These are phyloP conservation scores for Apiospora sp. DNA, from an alignment of 2,329 filamentous ascomycete genomes.

Conservation along the genomic window DNA sequence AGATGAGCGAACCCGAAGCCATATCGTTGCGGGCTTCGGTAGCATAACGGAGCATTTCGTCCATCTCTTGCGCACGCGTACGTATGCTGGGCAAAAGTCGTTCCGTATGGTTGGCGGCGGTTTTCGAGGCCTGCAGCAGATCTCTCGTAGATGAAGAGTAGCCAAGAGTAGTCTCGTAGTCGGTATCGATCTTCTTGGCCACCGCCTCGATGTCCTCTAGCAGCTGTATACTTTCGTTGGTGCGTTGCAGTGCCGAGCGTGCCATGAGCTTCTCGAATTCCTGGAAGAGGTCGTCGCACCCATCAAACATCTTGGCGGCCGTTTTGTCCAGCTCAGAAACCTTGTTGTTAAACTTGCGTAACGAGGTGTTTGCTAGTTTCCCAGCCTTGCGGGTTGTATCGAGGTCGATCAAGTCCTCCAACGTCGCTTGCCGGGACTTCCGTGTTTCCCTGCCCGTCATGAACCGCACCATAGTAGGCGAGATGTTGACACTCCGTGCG, in stretches of 20 bases:
- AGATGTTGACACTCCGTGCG: slow-evolving; percentile 70
- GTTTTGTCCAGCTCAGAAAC: slow-evolving; percentile 68
- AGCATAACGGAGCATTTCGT: slow-evolving; percentile 64
- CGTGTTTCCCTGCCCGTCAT: slow-evolving; percentile 61
- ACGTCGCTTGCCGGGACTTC: slow-evolving; percentile 60
- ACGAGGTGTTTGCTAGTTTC: slow-evolving; percentile 64
- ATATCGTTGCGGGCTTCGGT: slow-evolving; percentile 73
- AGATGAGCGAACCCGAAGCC: slow-evolving; percentile 69
- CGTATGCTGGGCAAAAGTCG: slow-evolving; percentile 65
- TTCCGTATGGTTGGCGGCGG: slow-evolving; percentile 69
- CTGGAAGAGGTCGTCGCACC: slow-evolving; percentile 67
- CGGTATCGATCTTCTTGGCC: slow-evolving; percentile 84
- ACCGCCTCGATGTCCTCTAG: slow-evolving; percentile 87
- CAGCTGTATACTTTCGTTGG: slow-evolving; percentile 71
- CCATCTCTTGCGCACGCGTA: slow-evolving; percentile 66
- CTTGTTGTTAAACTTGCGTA: slow-evolving; percentile 66
- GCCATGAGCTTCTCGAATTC: slow-evolving; percentile 67
- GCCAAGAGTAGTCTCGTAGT: slow-evolving; percentile 79
- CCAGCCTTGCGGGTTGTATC: slow-evolving; percentile 78
- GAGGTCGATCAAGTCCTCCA: slow-evolving; percentile 80
- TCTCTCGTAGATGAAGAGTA: slow-evolving; percentile 71
- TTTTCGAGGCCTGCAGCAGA: slow-evolving; percentile 68
- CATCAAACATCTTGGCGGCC: slow-evolving; percentile 66
- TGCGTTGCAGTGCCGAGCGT: slow-evolving; percentile 63
- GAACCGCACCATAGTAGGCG: slow-evolving; percentile 70